phyloP scores from a whole-genome alignment of 106 monocot genomes.

The Allium cepa region DNA sequence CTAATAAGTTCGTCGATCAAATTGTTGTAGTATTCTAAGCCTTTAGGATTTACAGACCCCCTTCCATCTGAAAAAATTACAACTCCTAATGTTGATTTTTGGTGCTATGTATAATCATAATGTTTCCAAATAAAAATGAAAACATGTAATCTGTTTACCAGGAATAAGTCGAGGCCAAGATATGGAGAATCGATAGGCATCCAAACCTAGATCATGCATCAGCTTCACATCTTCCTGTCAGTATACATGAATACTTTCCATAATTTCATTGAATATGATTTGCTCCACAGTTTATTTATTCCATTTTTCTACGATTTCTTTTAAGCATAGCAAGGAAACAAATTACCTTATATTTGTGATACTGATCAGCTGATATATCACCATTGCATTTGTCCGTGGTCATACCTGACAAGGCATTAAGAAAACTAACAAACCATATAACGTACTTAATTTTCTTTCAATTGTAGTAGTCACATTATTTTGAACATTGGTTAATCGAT shows the following conservation, averaged over 20 bases:
- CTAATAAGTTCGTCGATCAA: constrained; percentile 38
- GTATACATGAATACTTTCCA: neutral
- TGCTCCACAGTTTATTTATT: too few relatives aligned
- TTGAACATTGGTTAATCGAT: too few relatives aligned
- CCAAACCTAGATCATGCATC: constrained; percentile 37
- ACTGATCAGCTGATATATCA: constrained; percentile 43
- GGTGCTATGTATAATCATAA: too few relatives aligned
- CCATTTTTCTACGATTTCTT: neutral
- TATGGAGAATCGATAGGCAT: constrained; percentile 46
- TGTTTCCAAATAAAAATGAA: neutral
- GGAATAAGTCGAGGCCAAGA: constrained; percentile 48
- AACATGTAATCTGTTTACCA: constrained; percentile 6
- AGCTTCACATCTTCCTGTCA: constrained; percentile 41
- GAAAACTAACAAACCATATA: too few relatives aligned
- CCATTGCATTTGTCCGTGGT: constrained; percentile 18
- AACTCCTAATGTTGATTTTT: too few relatives aligned
- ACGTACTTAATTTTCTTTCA: too few relatives aligned
- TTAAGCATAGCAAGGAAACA: neutral
- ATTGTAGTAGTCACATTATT: too few relatives aligned
- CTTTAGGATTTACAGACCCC: constrained; percentile 35
- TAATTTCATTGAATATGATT: too few relatives aligned
- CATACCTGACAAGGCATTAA: constrained; percentile 16
- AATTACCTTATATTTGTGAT: constrained; percentile 56
- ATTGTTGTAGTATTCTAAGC: constrained; percentile 35
- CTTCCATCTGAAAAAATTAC: constrained; percentile 20